Evolutionary conservation across 441 rosid genomes (phyloP), one percentile per base, ranked within the genome.

Genomic region (Adansonia rubrostipa): DNA sequence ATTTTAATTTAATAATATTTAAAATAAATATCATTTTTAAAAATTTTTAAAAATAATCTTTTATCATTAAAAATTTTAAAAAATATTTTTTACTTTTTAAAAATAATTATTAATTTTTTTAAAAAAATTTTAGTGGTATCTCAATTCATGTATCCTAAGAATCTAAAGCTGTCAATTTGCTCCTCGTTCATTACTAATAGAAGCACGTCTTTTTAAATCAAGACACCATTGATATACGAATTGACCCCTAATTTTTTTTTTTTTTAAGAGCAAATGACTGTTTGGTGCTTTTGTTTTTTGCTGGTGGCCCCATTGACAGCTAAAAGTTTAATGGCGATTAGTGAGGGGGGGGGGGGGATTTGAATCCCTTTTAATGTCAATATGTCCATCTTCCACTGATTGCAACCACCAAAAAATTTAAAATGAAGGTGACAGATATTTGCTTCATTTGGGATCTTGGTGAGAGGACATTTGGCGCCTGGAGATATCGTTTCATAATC

Each of bases 311-410:
- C 57, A 67, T 28, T 28, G 81, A 77, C 80, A 77, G 77, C 83
- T 77, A 51, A 17, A 9, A 67, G 48, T 54, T 79, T 67, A 79
- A 76, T 66, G 80, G 70, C 17, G 33, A 28, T 28, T 28, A 28
- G 33, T 2, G 33, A 1, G 28, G 70, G 17, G 19, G 48, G 61
- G 64, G 77, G 78, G 28, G 64, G 56, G 74, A 42, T 47, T 36
- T 53, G 51, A 78, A 33, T 36, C 19, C 51, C 62, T 50, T 71
- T 53, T 33, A 70, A 56, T 78, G 47, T 74, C 69, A n/a, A 28
- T 53, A 73, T 47, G 44, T 65, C 71, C 64, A 69, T 83, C 75
- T 53, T 72, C 56, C 78, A 75, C 84, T 78, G 71, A 65, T 75
- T 61, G 72, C 45, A 69, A 1, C 0, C 13, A 22, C 0, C 9